Conservation (phyloP, 1,139 yeast species). For the Kodamaea arcana region DNA sequence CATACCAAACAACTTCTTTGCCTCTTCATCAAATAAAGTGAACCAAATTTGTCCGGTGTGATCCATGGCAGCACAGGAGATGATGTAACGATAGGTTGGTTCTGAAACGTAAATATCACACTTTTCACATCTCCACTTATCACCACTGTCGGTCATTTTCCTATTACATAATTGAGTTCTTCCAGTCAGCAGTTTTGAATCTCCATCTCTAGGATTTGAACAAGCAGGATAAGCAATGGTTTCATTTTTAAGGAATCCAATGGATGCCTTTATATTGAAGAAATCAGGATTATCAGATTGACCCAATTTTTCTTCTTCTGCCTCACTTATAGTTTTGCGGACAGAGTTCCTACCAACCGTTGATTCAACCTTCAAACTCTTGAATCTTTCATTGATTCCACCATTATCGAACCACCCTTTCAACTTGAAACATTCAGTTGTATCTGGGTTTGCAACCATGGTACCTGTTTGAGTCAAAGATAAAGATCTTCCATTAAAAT, state of each 20-base stretch:
- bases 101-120: constrained; percentile 66
- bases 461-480: constrained; percentile 80
- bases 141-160: constrained; percentile 53
- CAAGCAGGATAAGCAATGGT: constrained; percentile 93
- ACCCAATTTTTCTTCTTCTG: constrained; percentile 69
- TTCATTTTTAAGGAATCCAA: constrained; percentile 68
- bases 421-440: constrained; percentile 78
- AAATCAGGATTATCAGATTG: constrained; percentile 70
- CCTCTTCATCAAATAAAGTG: constrained; percentile 84
- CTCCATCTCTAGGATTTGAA: constrained; percentile 32
- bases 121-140: constrained; percentile 90
- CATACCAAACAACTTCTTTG: constrained; percentile 60
- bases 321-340: constrained; percentile 65
- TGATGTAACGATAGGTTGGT: constrained; percentile 77
- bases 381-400: constrained; percentile 62
- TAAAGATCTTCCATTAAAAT: constrained; percentile 82
- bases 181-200: constrained; percentile 13
- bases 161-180: constrained; percentile 59
- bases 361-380: constrained; percentile 49
- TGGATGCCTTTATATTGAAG: constrained; percentile 69
- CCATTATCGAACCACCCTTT: constrained; percentile 94
- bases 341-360: constrained; percentile 33
- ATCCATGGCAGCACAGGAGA: constrained; percentile 72
- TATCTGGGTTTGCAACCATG: constrained; percentile 76
- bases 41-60: constrained; percentile 82